Base-by-base conservation (phyloP, 805 yeast genomes). In the Nakazawaea wyomingensis region DNA sequence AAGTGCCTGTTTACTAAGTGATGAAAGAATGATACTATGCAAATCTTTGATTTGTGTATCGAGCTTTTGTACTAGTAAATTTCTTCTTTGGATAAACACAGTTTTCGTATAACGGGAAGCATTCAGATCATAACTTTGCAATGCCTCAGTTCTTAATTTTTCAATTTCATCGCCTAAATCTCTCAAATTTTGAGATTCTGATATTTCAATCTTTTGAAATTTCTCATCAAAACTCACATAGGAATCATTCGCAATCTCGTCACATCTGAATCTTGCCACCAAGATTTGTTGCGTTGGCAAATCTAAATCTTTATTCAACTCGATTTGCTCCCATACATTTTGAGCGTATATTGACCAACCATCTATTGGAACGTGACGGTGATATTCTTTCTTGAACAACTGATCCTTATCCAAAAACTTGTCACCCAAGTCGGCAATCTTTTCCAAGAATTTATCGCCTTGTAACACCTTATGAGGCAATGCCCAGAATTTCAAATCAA, bases 211-310 rank as follows among this genome's bases (percentile, higher is more conserved):
- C 17, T 53, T 57, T 16, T 54, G 51, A 29, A 72, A 69, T 6
- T 59, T 61, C 0, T 47, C 47, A 26, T 64, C 65, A 52, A 77
- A 77, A 14, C 62, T 61, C 14, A 66, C 64, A 54, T 71, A 75
- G 3, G 80, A 71, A 37, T 69, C 71, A 34, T 69, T 64, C 18
- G 83, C 73, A 37, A 93, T 85, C 61, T 93, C 98, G 56, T 89
- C 96, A 60, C 98, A 91, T 56, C 96, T 80, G 65, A 88, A 91
- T 54, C 93, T 78, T 6, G 99, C 96, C 19, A 93, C 98, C 47
- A 93, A 69, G 26, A 87, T 85, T 61, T 93, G 99, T 58, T 93
- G 99, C 2, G 98, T 90, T 21, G 99, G 99, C 50, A 93, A 71
- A 64, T 93, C 99, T 49, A 93, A 74, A 59, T 93, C 99, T 62